A percentile compares a stretch with the other conserved stretches of the same genome.
Conservation (phyloP, 2,329 filamentous ascomycete species). For the Tolypocladium ovalisporum region DNA sequence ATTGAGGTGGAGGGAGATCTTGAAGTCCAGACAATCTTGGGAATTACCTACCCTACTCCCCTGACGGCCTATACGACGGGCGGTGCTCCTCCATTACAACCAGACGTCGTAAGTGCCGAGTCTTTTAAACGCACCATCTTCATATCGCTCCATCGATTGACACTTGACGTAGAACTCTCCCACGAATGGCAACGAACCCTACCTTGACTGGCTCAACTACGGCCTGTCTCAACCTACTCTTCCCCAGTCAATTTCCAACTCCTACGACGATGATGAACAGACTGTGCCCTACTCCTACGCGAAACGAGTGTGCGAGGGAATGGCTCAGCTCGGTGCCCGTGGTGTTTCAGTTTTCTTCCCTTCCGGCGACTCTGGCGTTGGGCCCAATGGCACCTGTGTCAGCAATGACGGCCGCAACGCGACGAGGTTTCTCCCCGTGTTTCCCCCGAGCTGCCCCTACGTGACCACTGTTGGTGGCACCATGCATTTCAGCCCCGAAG, state of each 20-base stretch:
- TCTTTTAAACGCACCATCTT: not conserved
- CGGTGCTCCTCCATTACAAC: not conserved
- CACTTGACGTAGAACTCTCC: not conserved
- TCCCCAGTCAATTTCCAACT: not conserved
- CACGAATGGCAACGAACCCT: not conserved
- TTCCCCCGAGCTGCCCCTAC: not conserved
- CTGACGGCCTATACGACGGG: not conserved
- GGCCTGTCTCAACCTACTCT: not conserved
- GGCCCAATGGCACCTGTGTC: not conserved
- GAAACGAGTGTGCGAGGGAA: not conserved
- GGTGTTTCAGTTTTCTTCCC: not conserved
- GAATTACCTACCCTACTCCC: not conserved
- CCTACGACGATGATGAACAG: not conserved
- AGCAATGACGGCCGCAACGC: not conserved
- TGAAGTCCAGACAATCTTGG: not conserved
- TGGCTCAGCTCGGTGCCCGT: not conserved
- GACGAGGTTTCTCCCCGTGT: not conserved
- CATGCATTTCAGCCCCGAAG: not conserved
- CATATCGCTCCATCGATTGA: not conserved
- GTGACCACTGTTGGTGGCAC: not conserved
- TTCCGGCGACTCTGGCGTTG: not conserved
- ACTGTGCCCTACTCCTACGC: not conserved
- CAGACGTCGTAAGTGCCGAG: not conserved
- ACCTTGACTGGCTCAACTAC: not conserved
- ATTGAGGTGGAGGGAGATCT: not conserved